These are phyloP conservation scores for Tulasnella sp. DNA, from an alignment of 768 basidiomycete genomes.

Conservation along the genomic window DNA sequence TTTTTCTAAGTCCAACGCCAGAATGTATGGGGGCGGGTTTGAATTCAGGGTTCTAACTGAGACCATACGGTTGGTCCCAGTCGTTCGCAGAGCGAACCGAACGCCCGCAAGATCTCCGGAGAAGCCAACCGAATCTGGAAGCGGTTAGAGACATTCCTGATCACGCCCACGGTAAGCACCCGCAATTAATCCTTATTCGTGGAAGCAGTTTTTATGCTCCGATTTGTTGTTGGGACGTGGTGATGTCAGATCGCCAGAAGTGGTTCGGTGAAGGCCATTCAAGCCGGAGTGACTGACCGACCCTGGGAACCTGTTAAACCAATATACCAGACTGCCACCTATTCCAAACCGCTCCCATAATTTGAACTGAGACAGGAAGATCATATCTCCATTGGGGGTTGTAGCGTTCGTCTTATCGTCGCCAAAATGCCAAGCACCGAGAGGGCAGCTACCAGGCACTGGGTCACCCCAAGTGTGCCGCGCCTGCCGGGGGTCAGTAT, in stretches of 20 bases:
- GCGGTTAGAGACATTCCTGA: background rate
- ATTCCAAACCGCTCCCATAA: background rate
- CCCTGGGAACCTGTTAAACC: background rate
- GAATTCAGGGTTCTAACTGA: too few species aligned
- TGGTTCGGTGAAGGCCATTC: background rate
- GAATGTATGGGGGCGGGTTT: too few species aligned
- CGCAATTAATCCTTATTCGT: background rate
- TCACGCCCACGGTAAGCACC: background rate
- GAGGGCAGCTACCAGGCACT: background rate
- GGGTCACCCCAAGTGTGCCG: background rate
- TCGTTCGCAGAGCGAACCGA: too few species aligned
- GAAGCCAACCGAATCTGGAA: background rate
- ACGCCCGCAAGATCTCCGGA: background rate
- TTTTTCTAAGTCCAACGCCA: too few species aligned
- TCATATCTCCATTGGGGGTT: too few species aligned
- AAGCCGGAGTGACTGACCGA: background rate
- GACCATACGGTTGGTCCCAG: too few species aligned
- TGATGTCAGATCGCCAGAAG: background rate
- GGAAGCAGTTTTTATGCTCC: background rate
- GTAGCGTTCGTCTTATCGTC: too few species aligned
- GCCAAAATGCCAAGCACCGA: background rate
- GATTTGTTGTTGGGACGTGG: background rate
- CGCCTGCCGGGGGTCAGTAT: background rate
- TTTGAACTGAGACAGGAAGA: background rate
- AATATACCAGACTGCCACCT: too few species aligned